These are phyloP conservation scores for Neurospora sp. DNA, from an alignment of 495 filamentous ascomycete species.

Conservation along the genomic window DNA sequence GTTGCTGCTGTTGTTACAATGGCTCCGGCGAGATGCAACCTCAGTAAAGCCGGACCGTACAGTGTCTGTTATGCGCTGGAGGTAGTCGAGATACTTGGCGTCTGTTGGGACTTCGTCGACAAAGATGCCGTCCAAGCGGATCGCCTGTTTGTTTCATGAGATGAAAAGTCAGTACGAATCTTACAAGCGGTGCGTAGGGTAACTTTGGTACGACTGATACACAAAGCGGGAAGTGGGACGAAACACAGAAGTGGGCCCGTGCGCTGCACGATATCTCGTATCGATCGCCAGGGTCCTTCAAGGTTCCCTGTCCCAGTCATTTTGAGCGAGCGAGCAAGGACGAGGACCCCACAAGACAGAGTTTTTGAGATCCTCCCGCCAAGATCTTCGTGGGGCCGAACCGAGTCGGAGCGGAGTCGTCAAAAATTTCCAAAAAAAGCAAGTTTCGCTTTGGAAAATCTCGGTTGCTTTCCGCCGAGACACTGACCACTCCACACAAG, in stretches of 20 bases:
- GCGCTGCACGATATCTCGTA: background rate
- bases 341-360: background rate
- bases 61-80: constrained; percentile 1
- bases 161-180: background rate
- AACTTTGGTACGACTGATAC: constrained; percentile 4
- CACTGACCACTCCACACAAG: background rate
- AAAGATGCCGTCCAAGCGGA: constrained; percentile 13
- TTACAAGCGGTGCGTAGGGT: background rate
- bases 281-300: background rate
- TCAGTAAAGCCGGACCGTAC: background rate
- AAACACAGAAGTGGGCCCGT: background rate
- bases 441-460: background rate
- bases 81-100: constrained; percentile 5
- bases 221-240: constrained; percentile 4
- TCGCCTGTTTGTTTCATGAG: background rate
- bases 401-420: background rate
- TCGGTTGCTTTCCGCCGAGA: background rate
- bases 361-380: background rate
- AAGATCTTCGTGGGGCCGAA: background rate
- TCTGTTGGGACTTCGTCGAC: constrained; percentile 13
- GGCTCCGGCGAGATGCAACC: background rate
- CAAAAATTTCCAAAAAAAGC: background rate
- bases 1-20: background rate
- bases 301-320: background rate
- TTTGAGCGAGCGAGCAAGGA: background rate